phyloP scores from a whole-genome alignment of 495 filamentous ascomycete genomes.

The Penicillium tannophilum region DNA sequence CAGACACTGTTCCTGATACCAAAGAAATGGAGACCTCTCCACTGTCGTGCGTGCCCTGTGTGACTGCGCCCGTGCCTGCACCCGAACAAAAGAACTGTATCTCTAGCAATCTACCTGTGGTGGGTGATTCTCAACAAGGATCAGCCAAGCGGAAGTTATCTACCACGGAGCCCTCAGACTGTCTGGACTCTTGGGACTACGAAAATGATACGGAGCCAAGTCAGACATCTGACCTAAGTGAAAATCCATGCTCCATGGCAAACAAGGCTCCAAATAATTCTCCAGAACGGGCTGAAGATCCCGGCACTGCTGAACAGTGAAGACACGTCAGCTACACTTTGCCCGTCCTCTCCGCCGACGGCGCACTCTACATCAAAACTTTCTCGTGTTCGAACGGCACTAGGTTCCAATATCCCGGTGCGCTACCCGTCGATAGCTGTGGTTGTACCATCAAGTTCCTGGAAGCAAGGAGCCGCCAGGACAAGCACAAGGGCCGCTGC shows the following conservation, averaged over 20 bases:
- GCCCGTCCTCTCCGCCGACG: conserved; percentile 8
- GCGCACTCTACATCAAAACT: conserved; percentile 3
- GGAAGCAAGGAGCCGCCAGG: conserved; percentile 13
- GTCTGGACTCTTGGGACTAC: conserved; percentile 1
- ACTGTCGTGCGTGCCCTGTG: conserved; percentile 3
- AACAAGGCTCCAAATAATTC: too few species aligned
- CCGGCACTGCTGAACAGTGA: conserved; percentile 8
- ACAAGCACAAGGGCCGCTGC: conserved; percentile 17
- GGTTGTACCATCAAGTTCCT: conserved; percentile 15
- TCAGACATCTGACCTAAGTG: conserved; percentile 11
- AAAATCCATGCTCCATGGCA: conserved; percentile 12
- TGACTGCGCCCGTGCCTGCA: too few species aligned
- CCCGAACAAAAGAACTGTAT: conserved; percentile 13
- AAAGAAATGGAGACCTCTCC: conserved; percentile 11
- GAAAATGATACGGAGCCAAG: conserved; percentile 13
- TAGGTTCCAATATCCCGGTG: conserved; percentile 4
- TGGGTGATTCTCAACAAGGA: conserved; percentile 11
- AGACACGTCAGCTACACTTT: conserved; percentile 1
- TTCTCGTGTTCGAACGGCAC: conserved; percentile 13
- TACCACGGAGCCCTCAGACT: conserved; percentile 5
- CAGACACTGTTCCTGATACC: conserved; percentile 11
- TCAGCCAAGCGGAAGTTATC: conserved; percentile 14
- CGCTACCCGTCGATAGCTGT: conserved; percentile 17
- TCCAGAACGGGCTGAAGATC: conserved; percentile 7
- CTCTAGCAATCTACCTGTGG: conserved; percentile 12